Evolutionary conservation across 106 monocot species (phyloP).

Genomic region (Dioscorea dumetorum): DNA sequence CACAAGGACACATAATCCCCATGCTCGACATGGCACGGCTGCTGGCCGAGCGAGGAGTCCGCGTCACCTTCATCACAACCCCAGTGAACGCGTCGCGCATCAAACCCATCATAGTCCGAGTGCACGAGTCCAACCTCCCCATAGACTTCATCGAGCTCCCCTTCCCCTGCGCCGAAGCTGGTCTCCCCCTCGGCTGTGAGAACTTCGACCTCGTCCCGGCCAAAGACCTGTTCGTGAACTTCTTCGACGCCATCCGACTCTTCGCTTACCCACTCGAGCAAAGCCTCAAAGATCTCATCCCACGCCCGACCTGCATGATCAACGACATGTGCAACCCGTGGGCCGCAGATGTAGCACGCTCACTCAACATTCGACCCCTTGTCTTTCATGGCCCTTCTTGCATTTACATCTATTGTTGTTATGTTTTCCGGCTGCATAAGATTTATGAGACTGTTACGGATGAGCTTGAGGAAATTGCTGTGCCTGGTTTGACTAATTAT

Average conservation of each 20-base stretch:
- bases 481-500: constrained; percentile 32
- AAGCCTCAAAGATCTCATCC: constrained; percentile 2
- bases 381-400: constrained; percentile 29
- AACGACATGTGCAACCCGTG: constrained; percentile 30
- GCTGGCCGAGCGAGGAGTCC: constrained; percentile 38
- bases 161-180: constrained; percentile 33
- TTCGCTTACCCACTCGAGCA: constrained; percentile 20
- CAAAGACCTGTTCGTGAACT: neutral
- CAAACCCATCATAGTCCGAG: constrained; percentile 16
- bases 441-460: constrained; percentile 7
- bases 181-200: constrained; percentile 48
- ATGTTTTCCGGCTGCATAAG: constrained; percentile 3
- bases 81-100: constrained; percentile 32
- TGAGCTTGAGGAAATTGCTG: constrained; percentile 14
- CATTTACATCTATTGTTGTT: constrained; percentile 21
- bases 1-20: constrained; percentile 70
- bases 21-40: constrained; percentile 43
- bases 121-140: constrained; percentile 1
- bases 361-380: constrained; percentile 30
- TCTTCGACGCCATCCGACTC: constrained; percentile 17
- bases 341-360: constrained; percentile 16
- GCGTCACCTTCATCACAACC: constrained; percentile 45
- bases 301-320: constrained; percentile 32
- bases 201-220: constrained; percentile 17
- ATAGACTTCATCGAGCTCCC: constrained; percentile 28